Base-by-base conservation (phyloP, 805 yeast genomes). In the Candida palmyrensis region DNA sequence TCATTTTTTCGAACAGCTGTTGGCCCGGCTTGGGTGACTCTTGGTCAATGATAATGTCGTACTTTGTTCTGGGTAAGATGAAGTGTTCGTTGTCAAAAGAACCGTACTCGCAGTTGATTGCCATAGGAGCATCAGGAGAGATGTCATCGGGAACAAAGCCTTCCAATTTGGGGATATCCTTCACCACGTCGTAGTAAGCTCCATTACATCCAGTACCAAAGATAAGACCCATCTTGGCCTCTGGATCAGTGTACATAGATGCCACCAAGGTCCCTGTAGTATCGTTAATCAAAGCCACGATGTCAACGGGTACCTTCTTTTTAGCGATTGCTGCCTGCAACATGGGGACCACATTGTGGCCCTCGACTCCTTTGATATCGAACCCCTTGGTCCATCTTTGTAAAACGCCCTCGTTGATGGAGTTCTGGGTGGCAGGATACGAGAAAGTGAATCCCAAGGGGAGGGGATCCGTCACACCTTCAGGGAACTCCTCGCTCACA, bases 351-450 rank as follows among this genome's bases (percentile, higher is more conserved):
- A 90, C 96, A 55, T 90, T 94, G 38, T 83, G 76, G 43, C 96
- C 96, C 67, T 90, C 97, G 37, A 90, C 96, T 39, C 82, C 86
- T 39, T 75, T 82, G 48, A 90, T 87, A 60, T 90, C 96, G 64
- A 85, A 90, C 44, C 97, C 98, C 68, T 90, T 90, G 42, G 97
- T 90, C 97, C 97, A 90, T 62, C 90, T 76, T 71, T 87, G 96
- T 55, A 90, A 74, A 36, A 82, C 55, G 59, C 97, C 98, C 47
- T 74, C 70, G 68, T 86, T 82, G 59, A 90, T 86, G 40, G 83
- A 82, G 45, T 67, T 58, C 65, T 90, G 98, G 26, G 82, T 68
- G 26, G 85, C 83, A 14, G 97, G 97, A 68, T 81, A 90, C 10
- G 94, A 82, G 68, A 90, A 90, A 24, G 97, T 90, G 75, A 90